A percentile compares a stretch with the other conserved stretches of the same genome.
These are phyloP conservation scores for Kernera saxatilis DNA, from an alignment of 345 rosid species.

Conservation along the genomic window DNA sequence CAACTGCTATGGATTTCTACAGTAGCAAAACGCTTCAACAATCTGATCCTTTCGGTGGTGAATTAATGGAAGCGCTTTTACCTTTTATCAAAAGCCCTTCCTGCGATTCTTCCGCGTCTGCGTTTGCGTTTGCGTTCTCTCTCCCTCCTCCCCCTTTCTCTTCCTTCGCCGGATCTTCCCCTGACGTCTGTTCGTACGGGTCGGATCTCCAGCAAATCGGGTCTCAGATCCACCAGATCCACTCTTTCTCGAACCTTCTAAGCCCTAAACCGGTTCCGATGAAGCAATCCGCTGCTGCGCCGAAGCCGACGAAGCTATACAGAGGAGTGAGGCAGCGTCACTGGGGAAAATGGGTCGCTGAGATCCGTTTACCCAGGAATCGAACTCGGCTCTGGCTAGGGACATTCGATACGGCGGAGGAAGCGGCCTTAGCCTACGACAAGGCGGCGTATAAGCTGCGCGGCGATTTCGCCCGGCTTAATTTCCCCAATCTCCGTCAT, in stretches of 20 bases:
- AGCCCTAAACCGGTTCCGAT: conserved; percentile 53
- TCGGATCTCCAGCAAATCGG: conserved; percentile 38
- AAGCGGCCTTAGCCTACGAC: conserved; percentile 92
- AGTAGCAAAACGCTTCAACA: conserved; percentile 36
- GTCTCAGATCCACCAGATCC: conserved; percentile 20
- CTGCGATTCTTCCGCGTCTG: conserved; percentile 15
- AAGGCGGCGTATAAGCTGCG: conserved; percentile 82
- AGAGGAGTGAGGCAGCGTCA: conserved; percentile 93
- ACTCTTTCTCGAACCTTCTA: conserved; percentile 20
- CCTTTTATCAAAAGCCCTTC: conserved; percentile 72
- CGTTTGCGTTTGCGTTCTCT: conserved; percentile 22
- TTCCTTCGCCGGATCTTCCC: not conserved
- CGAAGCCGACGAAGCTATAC: conserved; percentile 70
- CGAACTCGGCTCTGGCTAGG: conserved; percentile 97
- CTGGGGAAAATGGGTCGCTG: conserved; percentile 99
- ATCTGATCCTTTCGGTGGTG: conserved; percentile 51
- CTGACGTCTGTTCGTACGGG: conserved; percentile 29
- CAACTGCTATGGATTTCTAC: conserved; percentile 57
- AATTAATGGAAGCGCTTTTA: conserved; percentile 90
- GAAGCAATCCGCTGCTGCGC: conserved; percentile 43
- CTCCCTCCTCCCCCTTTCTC: not conserved
- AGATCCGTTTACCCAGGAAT: conserved; percentile 89
- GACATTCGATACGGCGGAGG: conserved; percentile 95
- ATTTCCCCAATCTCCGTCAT: conserved; percentile 76
- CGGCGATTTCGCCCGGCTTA: conserved; percentile 83